Conservation (phyloP, 2,329 filamentous ascomycete species). For the Xylariomycetidae sp. region DNA sequence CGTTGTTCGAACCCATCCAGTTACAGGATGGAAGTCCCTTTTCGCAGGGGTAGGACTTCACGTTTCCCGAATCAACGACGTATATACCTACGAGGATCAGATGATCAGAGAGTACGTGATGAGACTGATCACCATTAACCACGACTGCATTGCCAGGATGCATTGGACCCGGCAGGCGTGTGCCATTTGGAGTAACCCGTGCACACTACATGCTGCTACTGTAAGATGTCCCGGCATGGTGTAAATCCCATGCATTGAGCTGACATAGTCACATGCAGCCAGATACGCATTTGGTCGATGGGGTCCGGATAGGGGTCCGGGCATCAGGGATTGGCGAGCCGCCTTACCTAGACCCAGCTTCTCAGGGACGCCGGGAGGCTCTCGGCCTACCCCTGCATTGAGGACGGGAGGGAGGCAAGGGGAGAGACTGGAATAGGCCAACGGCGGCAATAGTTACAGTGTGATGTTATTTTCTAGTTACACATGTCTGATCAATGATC, state of each 20-base stretch:
- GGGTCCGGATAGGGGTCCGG: constrained; percentile 27
- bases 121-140: constrained; percentile 31
- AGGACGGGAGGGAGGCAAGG: not conserved
- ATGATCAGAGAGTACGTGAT: constrained; percentile 31
- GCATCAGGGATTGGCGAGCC: constrained; percentile 32
- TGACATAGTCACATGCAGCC: constrained; percentile 17
- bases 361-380: constrained; percentile 23
- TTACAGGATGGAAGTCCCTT: constrained; percentile 53
- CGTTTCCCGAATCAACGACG: constrained; percentile 30
- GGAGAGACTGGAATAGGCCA: too few species aligned
- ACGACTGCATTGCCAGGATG: constrained; percentile 33
- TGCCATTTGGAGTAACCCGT: constrained; percentile 34
- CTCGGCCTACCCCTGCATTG: constrained; percentile 14
- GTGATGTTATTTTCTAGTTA: too few species aligned
- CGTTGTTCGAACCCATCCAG: constrained; percentile 54
- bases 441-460: too few species aligned
- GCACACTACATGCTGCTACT: constrained; percentile 26
- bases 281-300: constrained; percentile 26
- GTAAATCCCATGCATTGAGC: not conserved
- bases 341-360: constrained; percentile 31
- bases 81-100: constrained; percentile 29
- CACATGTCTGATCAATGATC: too few species aligned
- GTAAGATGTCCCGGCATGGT: constrained; percentile 14
- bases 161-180: constrained; percentile 32
- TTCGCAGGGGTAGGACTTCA: constrained; percentile 25